Conservation (phyloP, 2,329 filamentous ascomycete species). For the Ophiocordyceps camponoti-floridani region DNA sequence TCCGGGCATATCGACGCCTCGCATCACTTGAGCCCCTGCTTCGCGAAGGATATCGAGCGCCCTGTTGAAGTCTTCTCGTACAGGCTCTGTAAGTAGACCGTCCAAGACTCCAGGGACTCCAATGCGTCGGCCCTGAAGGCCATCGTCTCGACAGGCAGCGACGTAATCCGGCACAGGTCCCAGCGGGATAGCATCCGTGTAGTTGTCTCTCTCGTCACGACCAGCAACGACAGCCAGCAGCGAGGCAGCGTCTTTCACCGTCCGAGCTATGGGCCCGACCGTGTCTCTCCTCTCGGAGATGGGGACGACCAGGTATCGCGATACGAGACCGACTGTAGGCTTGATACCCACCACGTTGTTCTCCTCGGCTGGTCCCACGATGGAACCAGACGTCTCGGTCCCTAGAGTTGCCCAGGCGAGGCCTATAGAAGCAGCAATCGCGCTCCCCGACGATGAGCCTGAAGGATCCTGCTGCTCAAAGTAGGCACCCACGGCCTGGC, state of each 20-base stretch:
- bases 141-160: slow-evolving; percentile 32
- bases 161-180: slow-evolving; percentile 41
- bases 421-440: slow-evolving; percentile 25
- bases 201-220: slow-evolving; percentile 38
- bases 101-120: slow-evolving; percentile 37
- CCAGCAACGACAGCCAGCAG: slow-evolving; percentile 47
- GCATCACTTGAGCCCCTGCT: slow-evolving; percentile 40
- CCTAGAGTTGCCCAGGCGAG: slow-evolving; percentile 3
- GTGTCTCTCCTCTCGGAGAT: slow-evolving; percentile 48
- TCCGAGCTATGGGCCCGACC: slow-evolving; percentile 45
- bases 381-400: slow-evolving; percentile 39
- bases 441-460: slow-evolving; percentile 45
- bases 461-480: slow-evolving; percentile 41
- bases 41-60: slow-evolving; percentile 31
- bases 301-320: slow-evolving; percentile 44
- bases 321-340: slow-evolving; percentile 47
- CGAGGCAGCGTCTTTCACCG: slow-evolving; percentile 46
- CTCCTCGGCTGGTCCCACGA: slow-evolving; percentile 30
- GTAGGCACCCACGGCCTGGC: slow-evolving; percentile 44
- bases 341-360: slow-evolving; percentile 52
- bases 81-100: slow-evolving; percentile 11
- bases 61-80: slow-evolving; percentile 23
- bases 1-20: slow-evolving; percentile 7
- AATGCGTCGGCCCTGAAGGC: slow-evolving; percentile 38
- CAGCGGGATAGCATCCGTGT: slow-evolving; percentile 43